Base-by-base conservation (phyloP, 2,329 filamentous ascomycete genomes). In the Gnomoniopsis sp. region DNA sequence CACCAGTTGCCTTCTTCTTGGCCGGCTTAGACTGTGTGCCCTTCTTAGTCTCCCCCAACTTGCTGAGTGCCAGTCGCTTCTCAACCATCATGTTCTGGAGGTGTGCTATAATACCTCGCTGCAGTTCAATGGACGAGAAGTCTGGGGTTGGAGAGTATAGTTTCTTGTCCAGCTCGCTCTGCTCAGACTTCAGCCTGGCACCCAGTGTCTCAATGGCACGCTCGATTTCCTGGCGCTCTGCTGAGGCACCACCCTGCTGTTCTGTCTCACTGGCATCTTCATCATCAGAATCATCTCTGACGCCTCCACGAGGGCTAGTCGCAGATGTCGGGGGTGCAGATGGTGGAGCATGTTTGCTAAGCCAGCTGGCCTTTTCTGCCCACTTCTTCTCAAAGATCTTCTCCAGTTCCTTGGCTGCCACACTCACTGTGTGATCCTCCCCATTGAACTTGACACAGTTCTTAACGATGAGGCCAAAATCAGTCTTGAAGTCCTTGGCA, bases 371-470 rank as follows among this genome's bases (percentile, higher is more conserved):
- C 75, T 96, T 97, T 67, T 88, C 86, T 8, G 81, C 79, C 86
- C 93, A 92, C 68, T 92, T 82, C 6, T 74, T 72, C 61, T 90
- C 86, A 73, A 96, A 97, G 1, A 93, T 70, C 4, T 84, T 81
- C 70, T 96, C 86, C 3, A 96, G 77, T 60, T 86, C 77, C 65
- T 89, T 86, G 14, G 91, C 93, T 64, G 88, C 80, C 33, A 80
- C 72, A 59, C 90, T 87, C 17, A 96, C 90, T 1, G 86, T 81
- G 63, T 96, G 91, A 10, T 86, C 87, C 0, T 82, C 78, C 2
- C 79, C 77, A 66, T 99, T 99, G 82, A 98, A 99, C 63, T 88
- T 88, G 77, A 87, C 91, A 72, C 93, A 97, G 72, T 99, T 99
- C 65, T 85, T 81, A 68, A 97, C 88, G 65, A 98, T 93, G 58